Evolutionary conservation across 176 grass and related monocot species (phyloP), one percentile per base, ranked within the genome.

Genomic region (Eleusine coracana): DNA sequence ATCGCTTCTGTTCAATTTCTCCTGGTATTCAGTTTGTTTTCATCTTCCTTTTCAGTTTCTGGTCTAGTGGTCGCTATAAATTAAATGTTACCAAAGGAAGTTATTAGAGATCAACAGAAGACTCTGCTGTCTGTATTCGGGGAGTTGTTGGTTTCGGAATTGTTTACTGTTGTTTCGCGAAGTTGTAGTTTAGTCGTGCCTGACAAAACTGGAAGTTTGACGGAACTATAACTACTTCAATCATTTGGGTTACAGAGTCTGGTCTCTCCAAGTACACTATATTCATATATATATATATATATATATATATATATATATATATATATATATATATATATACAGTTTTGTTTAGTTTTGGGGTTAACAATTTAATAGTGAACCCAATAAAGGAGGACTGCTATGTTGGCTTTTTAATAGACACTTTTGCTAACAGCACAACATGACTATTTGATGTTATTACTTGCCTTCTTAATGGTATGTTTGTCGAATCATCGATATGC

Each of bases 371-470:
- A 8, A 39, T 5, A 16, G 37, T 36, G 18, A 80, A 64, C 18
- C 34, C 14, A 39, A 34, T 67, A 79, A 21, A 58, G 51, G 18
- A 61, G 36, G 34, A 40, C 51, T 69, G 21, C 17, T 74, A 6
- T 37, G 45, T 27, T 38, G 66, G 27, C 40, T 64, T 38, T 6
- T 2, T 76, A 21, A 78, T 85, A 37, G 37, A 29, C 34, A 62
- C 10, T 38, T 25, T 77, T 80, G 46, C 31, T 34, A 37, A 48
- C 44, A 21, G 18, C 36, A 37, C 17, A 64, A 34, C 9, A 31
- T 68, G 40, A 21, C 74, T 63, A 76, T 51, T 88, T 74, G 76
- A 52, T 72, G 21, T 49, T 49, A 66, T 21, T 23, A 12, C 63
- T 65, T 6, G 28, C 10, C 36, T 17, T 17, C 17, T 51, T 10